Evolutionary conservation across 352 stramenopile species (phyloP), one percentile per base, ranked within the genome.

Genomic region (Pilasporangium apinafurcum): DNA sequence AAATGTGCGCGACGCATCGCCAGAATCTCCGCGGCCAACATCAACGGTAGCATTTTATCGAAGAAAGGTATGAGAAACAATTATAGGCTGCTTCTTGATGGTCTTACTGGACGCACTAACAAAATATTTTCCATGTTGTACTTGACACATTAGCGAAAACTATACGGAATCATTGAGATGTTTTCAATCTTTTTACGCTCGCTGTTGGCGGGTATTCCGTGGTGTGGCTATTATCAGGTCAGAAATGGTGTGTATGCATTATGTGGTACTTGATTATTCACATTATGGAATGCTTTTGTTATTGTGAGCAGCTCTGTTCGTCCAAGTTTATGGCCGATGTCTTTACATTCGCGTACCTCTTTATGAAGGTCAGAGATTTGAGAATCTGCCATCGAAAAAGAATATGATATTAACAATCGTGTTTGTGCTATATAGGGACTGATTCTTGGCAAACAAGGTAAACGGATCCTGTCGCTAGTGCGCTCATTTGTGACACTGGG

Each of bases 151-250:
- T 44, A 90, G 76, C 61, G 79, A 5, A 89, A 89, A 27, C 43
- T 92, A 2, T 89, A 86, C 36, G 76, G 68, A 8, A 68, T 88
- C 38, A 83, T 92, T 31, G 79, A 92, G 41, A 66, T 86, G 51
- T 46, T 51, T 12, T 88, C 79, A 3, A 81, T 92, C 34, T 77
- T 92, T 25, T 9, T 83, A 22, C 70, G 73, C 7, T 82, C 73
- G 7, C 47, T 79, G 20, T 44, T 82, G 7, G 73, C 79, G 0
- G 68, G 64, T 5, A 51, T 87, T 18, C 79, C 79, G 12, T 92
- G 79, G 79, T 89, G 67, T 53, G 74, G 48, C n/a, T 87, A 83
- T 33, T 92, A 92, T 46, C 70, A 82, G 43, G 59, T 69, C 33
- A 3, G 48, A 18, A 14, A 21, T 2, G 10, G 20, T 49, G 20